phyloP scores from a whole-genome alignment of 345 rosid species.

The Arabidopsis arenosa region DNA sequence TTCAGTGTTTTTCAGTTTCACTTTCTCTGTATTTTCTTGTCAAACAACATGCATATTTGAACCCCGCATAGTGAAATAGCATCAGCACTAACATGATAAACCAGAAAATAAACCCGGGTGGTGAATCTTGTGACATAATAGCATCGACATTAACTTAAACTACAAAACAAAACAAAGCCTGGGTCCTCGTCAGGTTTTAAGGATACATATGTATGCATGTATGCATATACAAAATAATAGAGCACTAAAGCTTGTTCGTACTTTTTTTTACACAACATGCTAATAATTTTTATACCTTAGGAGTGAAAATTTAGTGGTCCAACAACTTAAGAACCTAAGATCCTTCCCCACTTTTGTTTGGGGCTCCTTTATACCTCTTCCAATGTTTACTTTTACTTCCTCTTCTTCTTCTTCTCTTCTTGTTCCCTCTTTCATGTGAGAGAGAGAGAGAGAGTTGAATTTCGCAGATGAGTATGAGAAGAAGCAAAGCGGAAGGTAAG shows the following conservation, averaged over 20 bases:
- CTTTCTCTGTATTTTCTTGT: not conserved
- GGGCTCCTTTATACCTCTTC: slow-evolving; percentile 34
- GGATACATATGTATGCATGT: not conserved
- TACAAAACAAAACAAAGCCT: not conserved
- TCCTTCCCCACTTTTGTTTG: slow-evolving; percentile 40
- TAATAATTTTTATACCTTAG: slow-evolving; percentile 11
- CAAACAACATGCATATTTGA: not conserved
- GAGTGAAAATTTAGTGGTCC: slow-evolving; percentile 43
- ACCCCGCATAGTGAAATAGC: too few relatives aligned
- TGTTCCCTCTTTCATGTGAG: slow-evolving; percentile 38
- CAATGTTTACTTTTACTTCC: slow-evolving; percentile 35
- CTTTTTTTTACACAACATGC: slow-evolving; percentile 13
- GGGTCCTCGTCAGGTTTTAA: not conserved
- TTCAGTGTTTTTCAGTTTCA: not conserved
- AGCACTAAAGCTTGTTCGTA: slow-evolving; percentile 21
- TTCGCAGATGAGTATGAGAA: slow-evolving; percentile 50
- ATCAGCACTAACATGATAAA: too few relatives aligned
- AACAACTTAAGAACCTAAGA: slow-evolving; percentile 39
- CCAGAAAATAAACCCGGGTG: not conserved
- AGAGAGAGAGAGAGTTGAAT: slow-evolving; percentile 25
- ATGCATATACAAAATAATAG: slow-evolving; percentile 7
- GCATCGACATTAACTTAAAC: not conserved
- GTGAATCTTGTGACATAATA: not conserved
- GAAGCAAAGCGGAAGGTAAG: slow-evolving; percentile 68
- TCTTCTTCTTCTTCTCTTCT: slow-evolving; percentile 30